These are phyloP conservation scores for Keithomyces neogunnii DNA, from an alignment of 2,329 filamentous ascomycete genomes.

Conservation along the genomic window DNA sequence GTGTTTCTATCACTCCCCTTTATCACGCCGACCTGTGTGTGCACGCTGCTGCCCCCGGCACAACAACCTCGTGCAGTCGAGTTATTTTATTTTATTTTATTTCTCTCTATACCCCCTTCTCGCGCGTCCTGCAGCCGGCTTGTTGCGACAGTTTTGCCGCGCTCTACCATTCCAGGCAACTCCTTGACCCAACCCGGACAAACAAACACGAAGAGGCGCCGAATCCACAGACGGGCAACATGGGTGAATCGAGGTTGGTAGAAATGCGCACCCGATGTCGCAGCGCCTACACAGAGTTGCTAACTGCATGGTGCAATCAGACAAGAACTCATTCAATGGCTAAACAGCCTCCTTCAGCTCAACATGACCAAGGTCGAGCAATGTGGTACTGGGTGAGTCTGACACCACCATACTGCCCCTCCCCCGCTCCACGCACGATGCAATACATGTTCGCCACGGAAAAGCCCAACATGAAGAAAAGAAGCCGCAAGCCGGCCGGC, in stretches of 20 bases:
- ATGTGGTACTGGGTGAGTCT: constrained; percentile 82
- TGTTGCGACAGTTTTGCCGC: background rate
- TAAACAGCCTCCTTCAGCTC: constrained; percentile 95
- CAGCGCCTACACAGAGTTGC: constrained; percentile 4
- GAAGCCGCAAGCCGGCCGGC: background rate
- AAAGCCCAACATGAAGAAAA: background rate
- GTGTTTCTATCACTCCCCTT: constrained; percentile 9
- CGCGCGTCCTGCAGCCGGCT: background rate
- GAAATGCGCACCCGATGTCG: background rate
- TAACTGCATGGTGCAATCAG: constrained; percentile 39
- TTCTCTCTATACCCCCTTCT: constrained; percentile 2
- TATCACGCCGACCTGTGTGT: constrained; percentile 6
- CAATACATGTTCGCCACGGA: background rate
- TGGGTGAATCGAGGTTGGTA: constrained; percentile 40
- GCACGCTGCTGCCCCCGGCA: constrained; percentile 1
- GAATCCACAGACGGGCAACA: constrained; percentile 23
- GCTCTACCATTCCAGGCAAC: background rate
- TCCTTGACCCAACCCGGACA: background rate
- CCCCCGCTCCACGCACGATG: constrained; percentile 6
- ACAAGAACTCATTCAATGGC: constrained; percentile 93
- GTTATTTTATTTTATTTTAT: background rate
- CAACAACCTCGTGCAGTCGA: background rate
- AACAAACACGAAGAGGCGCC: background rate
- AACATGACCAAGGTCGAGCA: constrained; percentile 99
- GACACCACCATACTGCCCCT: constrained; percentile 8